A percentile compares a stretch with the other conserved stretches of the same genome.
These are phyloP conservation scores for Ampelomyces quisqualis DNA, from an alignment of 2,329 filamentous ascomycete genomes.

Conservation along the genomic window DNA sequence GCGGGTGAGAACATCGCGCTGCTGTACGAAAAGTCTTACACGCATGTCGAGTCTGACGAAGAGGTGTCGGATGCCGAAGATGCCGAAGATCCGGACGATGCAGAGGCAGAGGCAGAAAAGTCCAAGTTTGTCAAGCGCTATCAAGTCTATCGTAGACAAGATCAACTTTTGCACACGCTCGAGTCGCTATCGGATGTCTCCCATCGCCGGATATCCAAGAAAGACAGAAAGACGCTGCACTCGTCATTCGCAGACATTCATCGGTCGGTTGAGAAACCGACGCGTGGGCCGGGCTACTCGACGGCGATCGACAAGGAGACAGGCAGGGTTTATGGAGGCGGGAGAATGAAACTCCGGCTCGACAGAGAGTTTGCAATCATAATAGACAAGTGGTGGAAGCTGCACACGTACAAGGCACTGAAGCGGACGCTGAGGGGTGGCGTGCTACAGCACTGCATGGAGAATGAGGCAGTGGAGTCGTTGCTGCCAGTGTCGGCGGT, in stretches of 20 bases:
- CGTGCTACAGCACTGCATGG: conserved; percentile 40
- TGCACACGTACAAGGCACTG: conserved; percentile 62
- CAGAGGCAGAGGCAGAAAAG: conserved; percentile 29
- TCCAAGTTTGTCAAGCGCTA: conserved; percentile 61
- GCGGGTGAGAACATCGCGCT: conserved; percentile 80
- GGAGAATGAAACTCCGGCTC: conserved; percentile 61
- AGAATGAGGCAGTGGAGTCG: conserved; percentile 40
- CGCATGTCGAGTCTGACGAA: conserved; percentile 59
- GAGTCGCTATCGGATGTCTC: conserved; percentile 61
- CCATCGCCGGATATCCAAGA: conserved; percentile 64
- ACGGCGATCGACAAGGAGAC: conserved; percentile 63
- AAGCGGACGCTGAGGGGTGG: conserved; percentile 58
- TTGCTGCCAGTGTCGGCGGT: conserved; percentile 37
- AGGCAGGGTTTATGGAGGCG: conserved; percentile 59
- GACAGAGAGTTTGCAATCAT: conserved; percentile 60
- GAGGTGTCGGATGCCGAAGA: conserved; percentile 52
- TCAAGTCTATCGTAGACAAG: conserved; percentile 64
- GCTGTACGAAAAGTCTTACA: conserved; percentile 73
- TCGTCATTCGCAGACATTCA: conserved; percentile 66
- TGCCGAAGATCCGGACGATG: conserved; percentile 40
- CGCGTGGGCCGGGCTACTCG: conserved; percentile 65
- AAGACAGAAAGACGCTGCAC: conserved; percentile 66
- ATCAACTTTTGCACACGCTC: conserved; percentile 61
- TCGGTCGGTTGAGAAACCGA: conserved; percentile 66
- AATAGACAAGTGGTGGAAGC: conserved; percentile 74